Evolutionary conservation across 2,329 filamentous ascomycete genomes (phyloP), one percentile per base, ranked within the genome.

Genomic region (Cytospora leucostoma): DNA sequence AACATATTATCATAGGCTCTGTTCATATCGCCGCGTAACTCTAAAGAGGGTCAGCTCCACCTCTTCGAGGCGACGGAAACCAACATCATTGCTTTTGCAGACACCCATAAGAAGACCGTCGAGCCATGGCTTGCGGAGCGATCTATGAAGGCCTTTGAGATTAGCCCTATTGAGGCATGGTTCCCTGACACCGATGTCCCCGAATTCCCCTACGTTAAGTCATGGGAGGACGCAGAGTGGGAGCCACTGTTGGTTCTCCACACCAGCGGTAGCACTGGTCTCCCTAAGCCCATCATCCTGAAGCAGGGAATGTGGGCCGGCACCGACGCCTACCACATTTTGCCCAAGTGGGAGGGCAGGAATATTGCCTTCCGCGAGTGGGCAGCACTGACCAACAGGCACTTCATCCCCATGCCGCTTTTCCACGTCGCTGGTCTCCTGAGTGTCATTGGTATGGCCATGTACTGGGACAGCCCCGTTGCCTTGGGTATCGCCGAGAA

Each of bases 11-110:
- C 11, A 7, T 3, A 78, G 73, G 74, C 76, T 3, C 71, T 82
- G 7, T 76, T 80, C 49, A 76, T 81, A 50, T 82, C 79, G 19
- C 74, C 78, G 0, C 75, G 80, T 2, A 82, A 82, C 65, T 76
- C 77, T 2, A 71, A 73, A 7, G 79, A 80, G 52, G 79, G 74
- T 3, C 79, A 82, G 64, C 62, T 80, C 15, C 77, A 76, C 40
- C 74, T 83, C 0, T 78, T 82, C 40, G 72, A 79, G 37, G 71
- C 70, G 32, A 80, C 80, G 0, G 70, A 78, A 59, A 82, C 80
- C 69, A 71, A 73, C 50, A 68, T 72, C n/a, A 38, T 82, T 19
- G 72, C 70, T 51, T 78, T 74, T 60, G 68, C 77, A 2, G 64
- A 66, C 5, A 67, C 71, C 0, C 72, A 72, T 61, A 69, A 71